Conservation (phyloP, 2,329 filamentous ascomycete species). For the Mycogone perniciosa region DNA sequence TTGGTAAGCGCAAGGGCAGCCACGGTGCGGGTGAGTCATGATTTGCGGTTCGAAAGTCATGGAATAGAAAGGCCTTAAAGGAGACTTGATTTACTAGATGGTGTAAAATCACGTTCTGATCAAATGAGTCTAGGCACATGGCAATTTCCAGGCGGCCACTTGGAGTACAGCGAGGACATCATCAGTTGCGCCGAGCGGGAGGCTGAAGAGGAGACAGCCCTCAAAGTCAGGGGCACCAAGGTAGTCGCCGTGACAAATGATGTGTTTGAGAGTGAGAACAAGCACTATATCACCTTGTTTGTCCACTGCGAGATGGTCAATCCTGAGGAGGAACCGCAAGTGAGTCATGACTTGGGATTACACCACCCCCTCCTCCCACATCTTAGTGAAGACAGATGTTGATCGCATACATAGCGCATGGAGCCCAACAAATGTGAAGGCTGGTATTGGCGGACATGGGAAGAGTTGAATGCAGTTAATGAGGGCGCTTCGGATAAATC, state of each 20-base stretch:
- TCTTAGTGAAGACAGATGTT: background rate
- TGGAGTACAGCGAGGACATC: slow-evolving; percentile 62
- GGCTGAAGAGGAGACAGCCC: slow-evolving; percentile 62
- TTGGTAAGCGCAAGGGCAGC: slow-evolving; percentile 42
- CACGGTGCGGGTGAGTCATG: slow-evolving; percentile 40
- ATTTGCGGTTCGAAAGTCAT: background rate
- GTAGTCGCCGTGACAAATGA: slow-evolving; percentile 62
- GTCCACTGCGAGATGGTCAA: slow-evolving; percentile 48
- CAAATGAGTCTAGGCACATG: slow-evolving; percentile 43
- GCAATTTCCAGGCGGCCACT: slow-evolving; percentile 68
- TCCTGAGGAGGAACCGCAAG: slow-evolving; percentile 44
- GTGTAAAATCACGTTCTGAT: background rate
- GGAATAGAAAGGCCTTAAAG: no score
- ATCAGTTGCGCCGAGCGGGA: slow-evolving; percentile 61
- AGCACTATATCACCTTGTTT: slow-evolving; percentile 72
- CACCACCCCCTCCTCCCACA: background rate
- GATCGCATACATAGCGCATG: slow-evolving; percentile 23
- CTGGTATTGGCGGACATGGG: slow-evolving; percentile 45
- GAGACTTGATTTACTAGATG: no score
- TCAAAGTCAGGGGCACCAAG: slow-evolving; percentile 45
- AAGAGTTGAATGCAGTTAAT: slow-evolving; percentile 31
- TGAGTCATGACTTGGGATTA: slow-evolving; percentile 28
- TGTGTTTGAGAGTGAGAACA: slow-evolving; percentile 50
- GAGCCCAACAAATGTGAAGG: slow-evolving; percentile 46
- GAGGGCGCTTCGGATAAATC: slow-evolving; percentile 12